Conservation (phyloP, 371 early-diverging fungal genomes). For the Phascolomyces articulosus region DNA sequence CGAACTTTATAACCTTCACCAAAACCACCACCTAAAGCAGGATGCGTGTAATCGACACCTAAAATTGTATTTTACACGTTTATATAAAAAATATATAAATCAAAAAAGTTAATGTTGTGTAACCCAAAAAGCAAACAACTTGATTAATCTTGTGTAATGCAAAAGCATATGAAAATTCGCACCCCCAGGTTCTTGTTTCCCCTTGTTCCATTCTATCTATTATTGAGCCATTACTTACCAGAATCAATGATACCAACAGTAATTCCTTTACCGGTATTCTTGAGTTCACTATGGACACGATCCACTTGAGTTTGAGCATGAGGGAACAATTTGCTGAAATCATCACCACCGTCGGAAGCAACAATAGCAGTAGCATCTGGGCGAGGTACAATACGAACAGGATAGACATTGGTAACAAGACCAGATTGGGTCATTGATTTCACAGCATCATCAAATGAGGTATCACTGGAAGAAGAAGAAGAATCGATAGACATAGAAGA, state of each 20-base stretch:
- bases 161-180: constrained; percentile 23
- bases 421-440: constrained; percentile 22
- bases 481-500: no score
- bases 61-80: neutral
- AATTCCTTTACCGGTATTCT: constrained; percentile 64
- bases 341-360: neutral
- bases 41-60: constrained; percentile 70
- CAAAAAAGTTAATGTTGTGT: constrained; percentile 25
- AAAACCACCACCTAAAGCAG: constrained; percentile 75
- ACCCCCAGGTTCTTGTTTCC: no score
- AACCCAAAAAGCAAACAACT: neutral
- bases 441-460: constrained; percentile 15
- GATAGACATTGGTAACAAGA: constrained; percentile 28
- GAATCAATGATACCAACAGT: constrained; percentile 72
- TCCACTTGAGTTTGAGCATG: constrained; percentile 46
- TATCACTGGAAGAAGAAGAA: no score
- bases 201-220: no score
- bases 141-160: neutral
- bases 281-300: constrained; percentile 37
- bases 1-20: constrained; percentile 61
- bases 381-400: constrained; percentile 28
- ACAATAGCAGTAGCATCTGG: constrained; percentile 10
- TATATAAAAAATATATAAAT: neutral
- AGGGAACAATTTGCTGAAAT: constrained; percentile 21
- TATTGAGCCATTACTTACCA: constrained; percentile 33